Evolutionary conservation across 176 grass and related monocot species (phyloP).

Genomic region (Neostapfia colusana): DNA sequence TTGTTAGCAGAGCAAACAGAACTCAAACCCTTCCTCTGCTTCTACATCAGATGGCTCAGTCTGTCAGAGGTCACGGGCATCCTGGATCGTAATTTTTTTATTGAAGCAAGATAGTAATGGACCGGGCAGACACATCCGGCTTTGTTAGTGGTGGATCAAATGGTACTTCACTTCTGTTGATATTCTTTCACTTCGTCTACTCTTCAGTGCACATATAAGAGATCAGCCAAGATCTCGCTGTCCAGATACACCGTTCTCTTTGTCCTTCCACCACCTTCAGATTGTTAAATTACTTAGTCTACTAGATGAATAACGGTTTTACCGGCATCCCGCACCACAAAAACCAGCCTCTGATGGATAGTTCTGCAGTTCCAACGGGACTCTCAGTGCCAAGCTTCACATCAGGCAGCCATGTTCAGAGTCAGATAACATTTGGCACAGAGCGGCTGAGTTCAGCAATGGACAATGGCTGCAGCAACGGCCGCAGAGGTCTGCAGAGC

Average conservation of each 20-base stretch:
- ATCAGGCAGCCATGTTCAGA: slow-evolving; percentile 18
- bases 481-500: slow-evolving; percentile 9
- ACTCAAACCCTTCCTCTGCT: slow-evolving; percentile 11
- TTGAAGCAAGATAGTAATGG: slow-evolving; percentile 45
- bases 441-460: slow-evolving; percentile 28
- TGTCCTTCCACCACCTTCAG: slow-evolving; percentile 18
- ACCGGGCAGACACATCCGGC: slow-evolving; percentile 65
- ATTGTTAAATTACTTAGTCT: background rate
- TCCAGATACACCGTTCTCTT: background rate
- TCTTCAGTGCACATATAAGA: slow-evolving; percentile 29
- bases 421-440: slow-evolving; percentile 34
- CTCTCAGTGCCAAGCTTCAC: slow-evolving; percentile 29
- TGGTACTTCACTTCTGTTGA: slow-evolving; percentile 44
- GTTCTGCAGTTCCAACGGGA: slow-evolving; percentile 22
- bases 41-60: slow-evolving; percentile 23
- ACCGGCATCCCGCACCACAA: background rate
- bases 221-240: slow-evolving; percentile 31
- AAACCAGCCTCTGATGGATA: slow-evolving; percentile 40
- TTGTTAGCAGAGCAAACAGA: slow-evolving; percentile 1
- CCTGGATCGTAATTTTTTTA: background rate
- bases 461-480: slow-evolving; percentile 3
- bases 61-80: slow-evolving; percentile 20
- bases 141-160: slow-evolving; percentile 71
- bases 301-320: slow-evolving; percentile 43
- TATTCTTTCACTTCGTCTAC: slow-evolving; percentile 67